Evolutionary conservation across 495 filamentous ascomycete genomes (phyloP), one percentile per base, ranked within the genome.

Genomic region (Talaromyces wortmannii): DNA sequence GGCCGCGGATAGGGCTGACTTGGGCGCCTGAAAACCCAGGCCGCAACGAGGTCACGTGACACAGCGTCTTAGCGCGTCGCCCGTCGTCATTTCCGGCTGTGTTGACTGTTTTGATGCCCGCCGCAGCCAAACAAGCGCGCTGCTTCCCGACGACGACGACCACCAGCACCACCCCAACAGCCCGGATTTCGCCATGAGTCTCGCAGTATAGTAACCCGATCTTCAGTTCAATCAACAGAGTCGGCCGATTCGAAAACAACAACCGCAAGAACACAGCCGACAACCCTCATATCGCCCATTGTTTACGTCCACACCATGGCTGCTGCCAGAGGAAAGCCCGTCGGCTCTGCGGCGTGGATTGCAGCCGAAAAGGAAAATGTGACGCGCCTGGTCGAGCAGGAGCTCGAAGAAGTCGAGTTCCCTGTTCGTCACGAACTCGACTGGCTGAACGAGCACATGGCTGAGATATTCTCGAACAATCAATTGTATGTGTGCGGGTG

Each of bases 381-480:
- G n/a, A 65, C 73, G 31, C 77, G 83, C 23, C 73, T 88, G 43
- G 71, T 85, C 36, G 74, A 78, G 5, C 80, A 88, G 61, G 94
- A 97, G 67, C 75, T 88, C 49, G 91, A 96, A 58, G 91, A 95
- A 67, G 91, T 96, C 63, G 81, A 88, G 50, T 97, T 88, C 70
- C 86, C 89, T 0, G 90, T 87, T 57, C 83, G 87, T 44, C 91
- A 95, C 71, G 92, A 97, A 62, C 74, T 96, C 64, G 92, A 94
- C 61, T 97, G 92, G 91, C 71, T 97, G 61, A 96, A 96, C 63
- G 92, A 97, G 70, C 92, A 97, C 69, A 96, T 97, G 92, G 83
- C 83, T 31, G 90, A 95, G 59, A 89, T 97, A 55, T 95, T 97
- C 66, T 88, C 83, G 59, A 84, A 85, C 59, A 88, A 89, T 66